Conservation (phyloP, 75 land plant species). For the Azolla pinnata region DNA sequence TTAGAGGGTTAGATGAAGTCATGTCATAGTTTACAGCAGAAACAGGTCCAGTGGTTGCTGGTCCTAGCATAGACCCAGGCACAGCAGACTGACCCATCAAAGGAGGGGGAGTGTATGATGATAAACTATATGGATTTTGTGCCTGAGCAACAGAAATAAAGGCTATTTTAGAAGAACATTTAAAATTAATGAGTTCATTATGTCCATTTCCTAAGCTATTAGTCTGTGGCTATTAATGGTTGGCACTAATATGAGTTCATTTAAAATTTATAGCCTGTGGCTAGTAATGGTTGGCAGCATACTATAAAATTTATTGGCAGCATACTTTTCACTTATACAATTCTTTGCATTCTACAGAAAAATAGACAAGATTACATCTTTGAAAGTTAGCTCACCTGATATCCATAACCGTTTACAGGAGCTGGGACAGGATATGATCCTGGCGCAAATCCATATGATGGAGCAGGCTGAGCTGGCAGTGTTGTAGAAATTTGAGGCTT, state of each 20-base stretch:
- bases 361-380: background rate
- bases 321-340: no score
- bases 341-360: background rate
- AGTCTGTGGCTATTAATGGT: no score
- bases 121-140: constrained; percentile 1
- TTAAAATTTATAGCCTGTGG: no score
- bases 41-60: background rate
- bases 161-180: background rate
- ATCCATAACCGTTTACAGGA: constrained; percentile 72
- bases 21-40: background rate
- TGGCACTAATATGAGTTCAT: no score
- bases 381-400: no score
- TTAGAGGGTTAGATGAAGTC: background rate
- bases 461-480: constrained; percentile 41
- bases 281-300: no score
- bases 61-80: background rate
- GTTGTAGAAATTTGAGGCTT: constrained; percentile 57
- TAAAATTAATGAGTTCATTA: no score
- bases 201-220: no score
- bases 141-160: background rate
- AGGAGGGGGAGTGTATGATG: constrained; percentile 1
- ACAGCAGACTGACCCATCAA: constrained; percentile 4
- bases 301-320: background rate
- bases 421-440: constrained; percentile 56
- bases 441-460: constrained; percentile 72